Conservation (phyloP, 257 asterid species). For the Rhazya stricta region DNA sequence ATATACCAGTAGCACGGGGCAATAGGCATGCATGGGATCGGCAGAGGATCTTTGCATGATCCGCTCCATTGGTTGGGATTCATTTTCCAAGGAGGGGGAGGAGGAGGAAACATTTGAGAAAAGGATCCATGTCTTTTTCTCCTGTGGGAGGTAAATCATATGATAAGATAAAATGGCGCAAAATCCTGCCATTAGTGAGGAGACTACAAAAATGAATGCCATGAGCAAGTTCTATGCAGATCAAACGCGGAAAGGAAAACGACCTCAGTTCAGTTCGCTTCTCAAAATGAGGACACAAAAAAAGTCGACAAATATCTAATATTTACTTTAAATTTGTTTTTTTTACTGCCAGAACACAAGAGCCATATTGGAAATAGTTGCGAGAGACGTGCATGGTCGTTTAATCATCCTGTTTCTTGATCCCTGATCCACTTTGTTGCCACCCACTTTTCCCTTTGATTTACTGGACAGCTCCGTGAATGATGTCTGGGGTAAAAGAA, state of each 20-base stretch:
- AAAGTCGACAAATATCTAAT: too few relatives aligned
- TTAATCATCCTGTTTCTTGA: slow-evolving; percentile 17
- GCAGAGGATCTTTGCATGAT: too few relatives aligned
- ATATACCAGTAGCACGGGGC: neutral
- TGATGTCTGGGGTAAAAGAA: slow-evolving; percentile 43
- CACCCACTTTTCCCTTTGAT: slow-evolving; percentile 92
- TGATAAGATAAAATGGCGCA: neutral
- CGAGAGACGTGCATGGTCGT: neutral
- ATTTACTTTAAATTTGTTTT: slow-evolving; percentile 3
- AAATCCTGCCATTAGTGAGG: neutral
- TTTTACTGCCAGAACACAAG: neutral
- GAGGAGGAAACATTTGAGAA: neutral
- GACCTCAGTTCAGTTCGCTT: neutral
- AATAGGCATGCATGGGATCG: neutral
- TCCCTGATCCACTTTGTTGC: slow-evolving; percentile 93
- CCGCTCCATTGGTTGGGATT: neutral
- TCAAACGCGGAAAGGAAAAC: neutral
- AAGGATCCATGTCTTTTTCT: neutral
- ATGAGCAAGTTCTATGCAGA: neutral
- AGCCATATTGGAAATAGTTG: neutral
- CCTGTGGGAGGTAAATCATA: neutral
- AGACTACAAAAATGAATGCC: neutral
- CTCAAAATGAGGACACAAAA: neutral
- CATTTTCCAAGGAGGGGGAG: neutral
- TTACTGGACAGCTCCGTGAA: slow-evolving; percentile 93